Base-by-base conservation (phyloP, 75 land plant species). In the Adiantum capillusveneris region DNA sequence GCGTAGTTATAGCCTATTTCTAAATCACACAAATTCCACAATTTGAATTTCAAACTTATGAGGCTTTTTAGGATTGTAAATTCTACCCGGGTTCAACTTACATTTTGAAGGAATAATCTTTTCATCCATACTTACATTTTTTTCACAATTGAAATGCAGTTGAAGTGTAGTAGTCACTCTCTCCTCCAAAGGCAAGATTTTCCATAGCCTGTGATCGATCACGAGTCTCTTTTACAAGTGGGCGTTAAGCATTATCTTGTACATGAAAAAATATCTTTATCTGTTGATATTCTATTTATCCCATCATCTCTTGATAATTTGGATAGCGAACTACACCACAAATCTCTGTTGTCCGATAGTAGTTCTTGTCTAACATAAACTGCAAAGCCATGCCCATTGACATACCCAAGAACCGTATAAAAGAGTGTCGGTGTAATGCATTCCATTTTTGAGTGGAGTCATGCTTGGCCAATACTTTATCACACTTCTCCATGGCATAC, bases 11-110 rank as follows among this genome's bases (percentile, higher is more conserved):
- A 46, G 3, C 21, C 21, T 6, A 14, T 46, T 46, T 46, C 5
- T 17, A 14, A 17, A 46, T 46, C 49, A 46, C 49, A 46, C 49
- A 46, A 46, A 20, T 17, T 7, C 21, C 21, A 46, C 49, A 46
- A 17, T 46, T n/a, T 5, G 21, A 7, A 46, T 20, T 7, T 14
- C 49, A 46, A 46, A 46, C 49, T 46, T 46, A 46, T 46, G 21
- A 6, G 49, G 49, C 6, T 46, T 46, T 46, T 46, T 46, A 46
- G 49, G 49, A n/a, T n/a, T 17, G 17, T 46, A 46, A 5, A 46
- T 14, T 46, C 49, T 46, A 17, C n/a, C 2, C 2, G 9, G 21
- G 49, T 46, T 46, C n/a, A 17, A 17, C 17, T 46, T 46, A 17
- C 21, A 2, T 14, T 20, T n/a, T 6, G 49, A n/a, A 6, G 49